phyloP scores from a whole-genome alignment of 495 filamentous ascomycete genomes.

The Talaromyces ruber region DNA sequence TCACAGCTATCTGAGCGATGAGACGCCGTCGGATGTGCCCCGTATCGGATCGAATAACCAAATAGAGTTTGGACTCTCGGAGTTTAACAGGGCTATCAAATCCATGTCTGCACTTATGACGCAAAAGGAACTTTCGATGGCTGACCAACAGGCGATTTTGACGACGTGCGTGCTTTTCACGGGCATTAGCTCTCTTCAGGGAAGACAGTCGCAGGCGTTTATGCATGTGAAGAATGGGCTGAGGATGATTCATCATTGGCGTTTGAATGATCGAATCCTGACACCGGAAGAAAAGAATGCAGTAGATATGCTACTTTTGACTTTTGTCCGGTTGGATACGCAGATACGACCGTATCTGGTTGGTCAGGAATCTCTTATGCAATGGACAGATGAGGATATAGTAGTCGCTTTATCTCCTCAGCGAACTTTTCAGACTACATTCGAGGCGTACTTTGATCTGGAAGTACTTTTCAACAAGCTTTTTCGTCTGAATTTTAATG shows the following conservation, averaged over 20 bases:
- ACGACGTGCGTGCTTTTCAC: constrained; percentile 3
- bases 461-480: constrained; percentile 1
- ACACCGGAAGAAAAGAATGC: not conserved
- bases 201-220: constrained; percentile 1
- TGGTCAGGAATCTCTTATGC: constrained; percentile 1
- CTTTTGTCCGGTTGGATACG: not conserved
- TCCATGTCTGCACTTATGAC: not conserved
- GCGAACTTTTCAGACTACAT: not conserved
- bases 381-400: not conserved
- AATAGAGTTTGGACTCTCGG: not conserved
- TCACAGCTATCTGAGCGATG: not conserved
- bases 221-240: constrained; percentile 6
- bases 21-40: not conserved
- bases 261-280: not conserved
- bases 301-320: not conserved
- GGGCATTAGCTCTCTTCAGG: not conserved
- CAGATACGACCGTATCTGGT: constrained; percentile 2
- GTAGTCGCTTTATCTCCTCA: not conserved
- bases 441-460: constrained; percentile 2
- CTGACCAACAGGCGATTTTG: constrained; percentile 3
- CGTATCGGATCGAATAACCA: not conserved
- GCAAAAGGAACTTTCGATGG: not conserved
- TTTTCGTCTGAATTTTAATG: not conserved
- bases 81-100: constrained; percentile 5
- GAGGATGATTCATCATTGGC: constrained; percentile 4